Evolutionary conservation across 805 yeast genomes (phyloP), one percentile per base, ranked within the genome.

Genomic region (Suhomyces emberorum): DNA sequence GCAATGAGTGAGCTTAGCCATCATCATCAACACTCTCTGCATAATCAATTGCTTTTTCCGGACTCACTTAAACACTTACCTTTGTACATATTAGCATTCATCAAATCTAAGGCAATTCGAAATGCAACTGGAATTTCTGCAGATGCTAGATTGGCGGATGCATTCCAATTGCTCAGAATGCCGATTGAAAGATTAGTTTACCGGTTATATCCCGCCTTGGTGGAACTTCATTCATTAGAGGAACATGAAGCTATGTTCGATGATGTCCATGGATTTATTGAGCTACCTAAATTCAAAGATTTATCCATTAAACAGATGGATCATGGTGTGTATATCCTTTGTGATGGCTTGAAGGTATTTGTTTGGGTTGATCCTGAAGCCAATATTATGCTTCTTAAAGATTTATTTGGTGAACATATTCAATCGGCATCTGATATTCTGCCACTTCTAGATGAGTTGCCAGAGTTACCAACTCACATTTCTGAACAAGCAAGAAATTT

Each of bases 251-350:
- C 67, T 6, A 23, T 52, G 29, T 32, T 47, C 11, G 53, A 53
- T 1, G 33, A 43, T 4, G 50, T 39, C 12, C 60, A 65, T 49
- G 46, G 73, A 54, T 36, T 58, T 42, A 74, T 77, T 55, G 59
- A 49, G n/a, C 49, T 71, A 45, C 95, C 83, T 3, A 61, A 44
- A 44, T 72, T 62, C 47, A 59, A 65, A 21, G 74, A 71, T 23
- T 76, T 76, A 44, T 52, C 66, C 11, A 37, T 63, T 29, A 51
- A 57, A 27, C 51, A 76, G 36, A 63, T 78, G 41, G 67, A 73
- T 35, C 87, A 88, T 28, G 95, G 95, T 6, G 88, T 85, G 7
- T 88, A 84, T 57, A 54, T 93, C 31, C 59, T 83, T 15, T 88
- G 84, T 64, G 77, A 86, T 49, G 91, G 95, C 14, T 66, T 64